A percentile compares a stretch with the other conserved stretches of the same genome.
Evolutionary conservation across 768 basidiomycete species (phyloP).

Genomic region (Glaciozyma martinii): DNA sequence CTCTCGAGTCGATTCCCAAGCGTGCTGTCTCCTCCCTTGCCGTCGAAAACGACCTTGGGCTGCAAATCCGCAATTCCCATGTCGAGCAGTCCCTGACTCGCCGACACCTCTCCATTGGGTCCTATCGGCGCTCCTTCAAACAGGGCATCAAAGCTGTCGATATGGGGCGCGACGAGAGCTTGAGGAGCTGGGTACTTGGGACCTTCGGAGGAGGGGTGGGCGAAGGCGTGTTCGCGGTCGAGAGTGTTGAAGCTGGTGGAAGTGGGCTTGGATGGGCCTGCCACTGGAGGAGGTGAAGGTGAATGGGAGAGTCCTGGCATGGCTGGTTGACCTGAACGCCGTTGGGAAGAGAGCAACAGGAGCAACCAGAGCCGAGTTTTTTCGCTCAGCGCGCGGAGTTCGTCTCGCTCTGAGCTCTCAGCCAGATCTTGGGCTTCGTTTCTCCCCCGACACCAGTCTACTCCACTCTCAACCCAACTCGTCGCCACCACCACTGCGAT

Average conservation of each 20-base stretch:
- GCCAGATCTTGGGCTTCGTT: too few species aligned
- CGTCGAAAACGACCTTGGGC: slow-evolving; percentile 87
- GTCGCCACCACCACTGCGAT: slow-evolving; percentile 1
- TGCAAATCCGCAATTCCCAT: slow-evolving; percentile 74
- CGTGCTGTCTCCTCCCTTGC: slow-evolving; percentile 49
- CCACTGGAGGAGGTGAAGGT: slow-evolving; percentile 5
- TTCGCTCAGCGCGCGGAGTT: too few species aligned
- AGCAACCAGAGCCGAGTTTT: too few species aligned
- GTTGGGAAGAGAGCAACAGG: too few species aligned
- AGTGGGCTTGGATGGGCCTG: slow-evolving; percentile 27
- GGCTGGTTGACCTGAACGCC: not conserved
- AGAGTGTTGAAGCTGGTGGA: slow-evolving; percentile 33
- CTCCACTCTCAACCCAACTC: not conserved
- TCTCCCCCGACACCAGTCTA: not conserved
- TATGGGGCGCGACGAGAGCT: slow-evolving; percentile 85
- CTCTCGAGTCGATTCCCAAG: slow-evolving; percentile 81
- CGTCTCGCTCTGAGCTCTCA: too few species aligned
- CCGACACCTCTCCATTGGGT: slow-evolving; percentile 47
- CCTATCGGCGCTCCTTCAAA: slow-evolving; percentile 74
- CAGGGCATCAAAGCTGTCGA: slow-evolving; percentile 92
- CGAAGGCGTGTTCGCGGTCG: slow-evolving; percentile 46
- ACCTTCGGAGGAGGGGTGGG: slow-evolving; percentile 59
- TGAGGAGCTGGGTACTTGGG: slow-evolving; percentile 73
- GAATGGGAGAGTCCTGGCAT: slow-evolving; percentile 1
- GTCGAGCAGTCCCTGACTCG: slow-evolving; percentile 66